These are phyloP conservation scores for Aspergillus puulaauensis DNA, from an alignment of 2,329 filamentous ascomycete genomes.

Conservation along the genomic window DNA sequence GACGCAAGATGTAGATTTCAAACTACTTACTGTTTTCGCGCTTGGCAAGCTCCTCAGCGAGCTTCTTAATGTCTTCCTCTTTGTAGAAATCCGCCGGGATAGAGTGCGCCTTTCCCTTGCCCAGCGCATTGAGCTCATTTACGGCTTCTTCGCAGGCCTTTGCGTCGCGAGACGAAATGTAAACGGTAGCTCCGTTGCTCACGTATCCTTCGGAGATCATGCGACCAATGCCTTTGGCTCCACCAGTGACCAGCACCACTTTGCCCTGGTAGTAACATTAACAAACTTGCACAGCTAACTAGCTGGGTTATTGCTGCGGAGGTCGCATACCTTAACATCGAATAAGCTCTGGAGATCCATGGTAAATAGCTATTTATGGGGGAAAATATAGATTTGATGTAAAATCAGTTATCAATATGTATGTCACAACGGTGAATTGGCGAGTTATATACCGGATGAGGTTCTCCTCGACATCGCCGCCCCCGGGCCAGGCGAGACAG, in stretches of 20 bases:
- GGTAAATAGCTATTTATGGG: background rate
- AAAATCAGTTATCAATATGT: background rate
- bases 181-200: conserved; percentile 53
- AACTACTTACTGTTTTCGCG: conserved; percentile 53
- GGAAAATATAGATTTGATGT: background rate
- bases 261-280: conserved; percentile 33
- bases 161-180: conserved; percentile 55
- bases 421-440: background rate
- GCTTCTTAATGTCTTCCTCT: conserved; percentile 50
- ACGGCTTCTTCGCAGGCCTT: conserved; percentile 49
- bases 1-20: background rate
- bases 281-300: background rate
- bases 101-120: conserved; percentile 52
- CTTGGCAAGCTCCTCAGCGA: conserved; percentile 51
- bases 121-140: conserved; percentile 50
- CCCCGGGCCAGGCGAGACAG: background rate
- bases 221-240: conserved; percentile 53
- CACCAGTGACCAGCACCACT: conserved; percentile 52
- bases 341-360: conserved; percentile 61
- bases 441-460: background rate
- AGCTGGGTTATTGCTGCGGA: background rate
- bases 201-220: conserved; percentile 57
- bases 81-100: conserved; percentile 54
- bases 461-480: background rate
- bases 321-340: conserved; percentile 55